Evolutionary conservation across 2,329 filamentous ascomycete genomes (phyloP).

Genomic region (Nemania sp.): DNA sequence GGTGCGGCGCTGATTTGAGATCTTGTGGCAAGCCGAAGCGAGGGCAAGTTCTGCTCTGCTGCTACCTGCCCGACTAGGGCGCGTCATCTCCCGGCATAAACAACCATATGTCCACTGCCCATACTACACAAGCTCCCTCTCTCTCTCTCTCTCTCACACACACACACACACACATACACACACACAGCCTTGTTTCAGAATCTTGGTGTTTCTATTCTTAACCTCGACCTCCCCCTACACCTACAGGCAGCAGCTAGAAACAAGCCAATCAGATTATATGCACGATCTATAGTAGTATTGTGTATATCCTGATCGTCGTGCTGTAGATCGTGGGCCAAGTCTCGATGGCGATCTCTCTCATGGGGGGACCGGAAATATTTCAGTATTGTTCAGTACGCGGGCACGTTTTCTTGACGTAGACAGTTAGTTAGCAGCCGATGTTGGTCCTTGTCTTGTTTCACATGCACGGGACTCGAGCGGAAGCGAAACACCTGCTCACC

Average conservation of each 20-base stretch:
- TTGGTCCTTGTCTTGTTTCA: slow-evolving; percentile 16
- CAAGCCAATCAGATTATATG: slow-evolving; percentile 5
- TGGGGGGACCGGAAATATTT: slow-evolving; percentile 4
- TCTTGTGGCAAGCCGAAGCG: slow-evolving; percentile 18
- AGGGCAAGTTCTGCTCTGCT: background rate
- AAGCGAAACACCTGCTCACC: slow-evolving; percentile 8
- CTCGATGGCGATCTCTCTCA: slow-evolving; percentile 9
- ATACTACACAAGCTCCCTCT: background rate
- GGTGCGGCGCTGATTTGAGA: slow-evolving; percentile 18
- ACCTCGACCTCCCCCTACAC: background rate
- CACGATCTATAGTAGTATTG: background rate
- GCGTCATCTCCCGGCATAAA: slow-evolving; percentile 11
- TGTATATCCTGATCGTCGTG: background rate
- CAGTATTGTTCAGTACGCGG: background rate
- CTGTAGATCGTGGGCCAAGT: slow-evolving; percentile 21
- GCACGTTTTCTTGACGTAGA: slow-evolving; percentile 10
- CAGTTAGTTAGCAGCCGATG: too few species aligned
- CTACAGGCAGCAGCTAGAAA: background rate
- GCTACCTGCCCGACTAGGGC: slow-evolving; percentile 19
- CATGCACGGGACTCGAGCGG: background rate
- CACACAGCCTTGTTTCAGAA: slow-evolving; percentile 26
- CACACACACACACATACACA: slow-evolving; percentile 1
- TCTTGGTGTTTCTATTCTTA: slow-evolving; percentile 21
- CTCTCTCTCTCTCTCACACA: too few species aligned
- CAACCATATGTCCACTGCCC: background rate